phyloP scores from a whole-genome alignment of 1,139 yeast species.

The Geotrichum phurueaensis region DNA sequence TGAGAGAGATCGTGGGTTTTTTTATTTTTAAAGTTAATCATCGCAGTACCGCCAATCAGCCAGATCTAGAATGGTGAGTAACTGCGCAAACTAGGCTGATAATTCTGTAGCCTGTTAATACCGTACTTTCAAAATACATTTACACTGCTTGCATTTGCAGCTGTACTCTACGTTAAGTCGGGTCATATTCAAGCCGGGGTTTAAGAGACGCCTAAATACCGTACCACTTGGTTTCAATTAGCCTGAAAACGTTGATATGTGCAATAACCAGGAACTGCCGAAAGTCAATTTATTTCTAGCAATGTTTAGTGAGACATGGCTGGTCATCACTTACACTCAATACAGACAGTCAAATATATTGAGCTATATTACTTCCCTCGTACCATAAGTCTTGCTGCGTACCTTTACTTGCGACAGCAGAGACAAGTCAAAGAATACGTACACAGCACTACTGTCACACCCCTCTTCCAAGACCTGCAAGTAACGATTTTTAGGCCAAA shows the following conservation, averaged over 20 bases:
- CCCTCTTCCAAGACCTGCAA: no score
- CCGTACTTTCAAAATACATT: neutral
- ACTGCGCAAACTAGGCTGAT: neutral
- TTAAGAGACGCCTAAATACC: neutral
- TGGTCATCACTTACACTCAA: no score
- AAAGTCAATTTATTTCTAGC: no score
- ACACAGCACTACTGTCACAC: no score
- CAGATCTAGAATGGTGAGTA: neutral
- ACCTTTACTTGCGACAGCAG: no score
- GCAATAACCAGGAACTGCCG: neutral
- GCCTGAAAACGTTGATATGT: neutral
- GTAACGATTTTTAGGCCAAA: no score
- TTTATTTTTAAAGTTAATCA: neutral
- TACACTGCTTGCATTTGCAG: neutral
- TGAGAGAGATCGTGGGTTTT: neutral
- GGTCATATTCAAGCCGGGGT: neutral
- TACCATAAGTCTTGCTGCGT: no score
- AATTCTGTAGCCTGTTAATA: no score
- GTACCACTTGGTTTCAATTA: neutral
- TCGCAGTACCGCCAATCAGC: neutral
- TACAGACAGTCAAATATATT: no score
- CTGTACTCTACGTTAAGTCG: neutral
- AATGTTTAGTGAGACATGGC: no score
- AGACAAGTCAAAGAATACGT: no score
- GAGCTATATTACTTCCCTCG: no score